Evolutionary conservation across 2,329 filamentous ascomycete genomes (phyloP), one percentile per base, ranked within the genome.

Genomic region (Fusarium sp.): DNA sequence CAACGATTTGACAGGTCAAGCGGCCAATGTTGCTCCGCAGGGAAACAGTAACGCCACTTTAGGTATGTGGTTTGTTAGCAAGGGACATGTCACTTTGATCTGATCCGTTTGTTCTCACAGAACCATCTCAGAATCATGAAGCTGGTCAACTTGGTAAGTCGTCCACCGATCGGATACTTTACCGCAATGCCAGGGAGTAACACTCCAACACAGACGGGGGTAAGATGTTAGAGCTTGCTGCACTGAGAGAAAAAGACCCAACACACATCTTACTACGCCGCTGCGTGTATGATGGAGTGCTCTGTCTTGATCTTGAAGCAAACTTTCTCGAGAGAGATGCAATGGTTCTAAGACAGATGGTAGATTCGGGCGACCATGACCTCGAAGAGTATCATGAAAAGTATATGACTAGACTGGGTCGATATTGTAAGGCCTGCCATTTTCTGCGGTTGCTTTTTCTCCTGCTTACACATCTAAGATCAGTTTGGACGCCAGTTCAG

Each of bases 211-310:
- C 23, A 65, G 62, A 45, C 32, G 50, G 48, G 10, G 60, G 49
- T 43, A 61, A 61, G 7, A n/a, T 52, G 7, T 27, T 64, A 25
- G 20, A 52, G 17, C 46, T 64, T 45, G 58, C 61, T 0, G 52
- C 52, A 3, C 8, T 52, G 14, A 64, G 20, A 20, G 51, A 48
- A 6, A 30, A 11, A 6, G 61, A 64, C 13, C 52, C 51, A 22
- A 57, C 58, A 11, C 52, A 64, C n/a, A 57, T 64, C 6, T 49
- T 63, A 25, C 20, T 64, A 20, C 61, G 61, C 35, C 61, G 58
- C 6, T 35, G 37, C 27, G 40, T 51, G 10, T 37, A 11, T 19
- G 20, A 35, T 19, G 52, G 46, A 7, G 43, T 23, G 30, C 57
- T 64, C 22, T 57, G 46, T 17, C 23, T 63, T 14, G 61, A 64